Evolutionary conservation across 306 rosid species (phyloP), one percentile per base, ranked within the genome.

Genomic region (Fagus sylvatica): DNA sequence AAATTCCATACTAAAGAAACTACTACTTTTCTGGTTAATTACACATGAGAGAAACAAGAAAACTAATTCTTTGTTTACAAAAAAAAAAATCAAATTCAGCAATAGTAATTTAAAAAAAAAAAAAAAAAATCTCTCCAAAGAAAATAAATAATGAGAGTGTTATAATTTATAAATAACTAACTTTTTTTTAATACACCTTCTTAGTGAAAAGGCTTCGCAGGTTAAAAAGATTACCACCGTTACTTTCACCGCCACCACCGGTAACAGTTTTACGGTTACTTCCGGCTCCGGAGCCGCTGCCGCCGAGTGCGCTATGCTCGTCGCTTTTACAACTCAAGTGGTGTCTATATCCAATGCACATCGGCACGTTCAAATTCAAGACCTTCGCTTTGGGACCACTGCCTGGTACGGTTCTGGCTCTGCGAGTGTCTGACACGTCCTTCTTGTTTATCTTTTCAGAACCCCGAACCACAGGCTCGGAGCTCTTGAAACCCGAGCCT

Each of bases 331-430:
- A 95, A 22, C 91, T 84, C 82, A 95, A 78, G 68, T 87, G 87
- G 53, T 73, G 87, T 67, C 91, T 78, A 53, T 91, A 95, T 4
- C 97, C 94, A 41, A 93, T 90, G 71, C 98, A 91, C 82, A 80
- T 86, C 7, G 99, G 99, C 28, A 93, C 98, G 64, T 93, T 93
- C 88, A 95, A 72, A 77, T 85, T 93, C 91, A 91, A 78, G 39
- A 86, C 99, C 78, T 74, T 86, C 1, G 88, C 84, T 71, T 83
- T 68, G 15, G n/a, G 9, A 46, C 51, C 3, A 46, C 51, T 46
- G 51, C 15, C 11, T 46, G 51, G 15, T 46, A 0, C 51, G 51
- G 51, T 9, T 74, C 90, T 90, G 59, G 82, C 80, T 79, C 91
- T 86, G 82, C 87, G 93, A 46, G 0, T 67, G 32, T 80, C 79